Conservation (phyloP, 495 filamentous ascomycete species). For the Cercophora samala region DNA sequence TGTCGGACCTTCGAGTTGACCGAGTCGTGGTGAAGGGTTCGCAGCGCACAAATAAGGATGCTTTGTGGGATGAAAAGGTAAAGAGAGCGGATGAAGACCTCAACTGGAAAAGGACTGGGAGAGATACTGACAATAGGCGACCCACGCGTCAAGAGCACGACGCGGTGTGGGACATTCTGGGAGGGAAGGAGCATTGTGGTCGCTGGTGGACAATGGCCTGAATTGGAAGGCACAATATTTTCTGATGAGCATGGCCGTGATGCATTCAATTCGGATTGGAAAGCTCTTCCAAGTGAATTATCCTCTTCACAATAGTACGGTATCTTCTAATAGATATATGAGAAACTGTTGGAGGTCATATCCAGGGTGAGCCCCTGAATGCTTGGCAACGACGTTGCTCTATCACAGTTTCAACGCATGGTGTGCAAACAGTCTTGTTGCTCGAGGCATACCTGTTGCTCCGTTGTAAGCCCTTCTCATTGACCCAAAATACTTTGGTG, state of each 20-base stretch:
- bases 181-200: background rate
- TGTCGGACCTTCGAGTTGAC: background rate
- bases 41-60: background rate
- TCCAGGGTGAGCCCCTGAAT: background rate
- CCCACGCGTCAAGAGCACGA: background rate
- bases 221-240: background rate
- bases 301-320: background rate
- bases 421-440: too few species aligned
- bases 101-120: background rate
- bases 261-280: background rate
- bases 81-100: background rate
- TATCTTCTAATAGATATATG: background rate
- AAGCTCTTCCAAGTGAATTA: background rate
- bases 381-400: background rate
- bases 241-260: background rate
- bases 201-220: background rate
- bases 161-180: background rate
- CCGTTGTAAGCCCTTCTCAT: too few species aligned
- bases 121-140: background rate
- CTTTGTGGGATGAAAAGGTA: background rate
- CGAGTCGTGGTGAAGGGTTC: background rate
- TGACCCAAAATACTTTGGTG: conserved; percentile 48
- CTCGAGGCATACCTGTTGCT: too few species aligned
- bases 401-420: background rate
- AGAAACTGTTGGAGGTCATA: background rate